These are phyloP conservation scores for Lichtheimia ramosa DNA, from an alignment of 371 early-diverging fungal genomes.

Conservation along the genomic window DNA sequence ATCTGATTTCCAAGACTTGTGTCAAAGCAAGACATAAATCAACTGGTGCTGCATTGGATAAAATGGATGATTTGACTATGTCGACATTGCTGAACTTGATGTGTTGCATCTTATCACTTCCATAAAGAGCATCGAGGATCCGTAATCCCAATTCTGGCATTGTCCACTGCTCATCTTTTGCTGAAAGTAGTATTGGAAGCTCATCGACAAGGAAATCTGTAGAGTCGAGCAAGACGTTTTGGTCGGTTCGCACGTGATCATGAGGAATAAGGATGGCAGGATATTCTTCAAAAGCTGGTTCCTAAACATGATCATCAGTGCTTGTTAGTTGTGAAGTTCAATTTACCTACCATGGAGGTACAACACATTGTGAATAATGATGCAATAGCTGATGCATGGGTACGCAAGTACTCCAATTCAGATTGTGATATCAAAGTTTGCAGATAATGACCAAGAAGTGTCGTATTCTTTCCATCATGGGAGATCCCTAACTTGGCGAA, in stretches of 20 bases:
- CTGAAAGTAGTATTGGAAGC: too few species aligned
- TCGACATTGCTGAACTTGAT: too few species aligned
- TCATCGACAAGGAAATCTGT: neutral
- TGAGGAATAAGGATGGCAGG: neutral
- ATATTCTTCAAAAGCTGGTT: neutral
- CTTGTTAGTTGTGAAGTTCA: neutral
- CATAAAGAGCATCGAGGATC: conserved; percentile 4
- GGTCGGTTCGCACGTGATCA: neutral
- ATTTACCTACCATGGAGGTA: neutral
- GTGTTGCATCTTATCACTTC: too few species aligned
- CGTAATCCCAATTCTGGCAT: neutral
- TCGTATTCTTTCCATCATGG: neutral
- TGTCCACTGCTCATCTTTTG: too few species aligned
- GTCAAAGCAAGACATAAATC: neutral
- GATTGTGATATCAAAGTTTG: neutral
- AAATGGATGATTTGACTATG: too few species aligned
- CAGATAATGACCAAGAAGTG: neutral
- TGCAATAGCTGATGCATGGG: neutral
- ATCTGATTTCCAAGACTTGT: too few species aligned
- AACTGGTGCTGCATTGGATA: neutral
- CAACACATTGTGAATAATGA: neutral
- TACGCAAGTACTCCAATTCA: neutral
- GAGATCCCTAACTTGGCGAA: conserved; percentile 5
- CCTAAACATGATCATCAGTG: neutral
- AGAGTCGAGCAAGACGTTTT: neutral